Conservation (phyloP, 2,329 filamentous ascomycete species). For the Verticillium klebahnii region DNA sequence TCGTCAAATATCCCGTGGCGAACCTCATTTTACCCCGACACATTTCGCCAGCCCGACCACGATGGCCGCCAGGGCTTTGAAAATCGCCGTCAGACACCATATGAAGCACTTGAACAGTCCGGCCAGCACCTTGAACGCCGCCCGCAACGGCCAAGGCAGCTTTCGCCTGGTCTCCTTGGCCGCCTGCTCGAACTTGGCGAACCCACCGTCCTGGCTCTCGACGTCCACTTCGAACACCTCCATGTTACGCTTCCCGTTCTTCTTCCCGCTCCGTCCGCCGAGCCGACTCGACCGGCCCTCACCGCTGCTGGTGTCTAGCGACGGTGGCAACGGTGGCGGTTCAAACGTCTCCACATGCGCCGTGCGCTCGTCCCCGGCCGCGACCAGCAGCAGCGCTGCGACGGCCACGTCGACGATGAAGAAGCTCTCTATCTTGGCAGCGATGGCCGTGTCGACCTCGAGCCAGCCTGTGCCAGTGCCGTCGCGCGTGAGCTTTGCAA, state of each 20-base stretch:
- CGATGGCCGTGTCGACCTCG: conserved; percentile 57
- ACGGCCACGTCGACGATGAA: conserved; percentile 61
- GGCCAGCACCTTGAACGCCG: conserved; percentile 44
- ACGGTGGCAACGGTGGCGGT: conserved; percentile 43
- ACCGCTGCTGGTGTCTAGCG: conserved; percentile 18
- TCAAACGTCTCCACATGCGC: conserved; percentile 49
- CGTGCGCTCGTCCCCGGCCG: conserved; percentile 51
- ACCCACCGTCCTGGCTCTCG: conserved; percentile 51
- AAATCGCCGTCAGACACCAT: conserved; percentile 51
- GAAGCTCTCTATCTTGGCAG: conserved; percentile 54
- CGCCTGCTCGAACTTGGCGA: conserved; percentile 32
- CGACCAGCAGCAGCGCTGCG: conserved; percentile 55
- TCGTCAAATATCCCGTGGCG: conserved; percentile 1
- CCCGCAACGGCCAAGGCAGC: conserved; percentile 44
- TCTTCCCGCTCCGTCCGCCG: conserved; percentile 20
- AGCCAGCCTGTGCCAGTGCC: conserved; percentile 55
- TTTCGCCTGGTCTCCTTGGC: conserved; percentile 37
- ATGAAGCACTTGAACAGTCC: conserved; percentile 53
- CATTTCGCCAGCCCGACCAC: conserved; percentile 48
- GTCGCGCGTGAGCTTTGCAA: conserved; percentile 57
- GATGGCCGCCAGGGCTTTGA: conserved; percentile 49
- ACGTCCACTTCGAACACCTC: conserved; percentile 59
- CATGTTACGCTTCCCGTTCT: conserved; percentile 31
- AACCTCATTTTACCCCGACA: conserved; percentile 25
- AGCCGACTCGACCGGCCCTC: conserved; percentile 22